These are phyloP conservation scores for Pyrrhoderma noxium DNA, from an alignment of 1,284 basidiomycete species.

Conservation along the genomic window DNA sequence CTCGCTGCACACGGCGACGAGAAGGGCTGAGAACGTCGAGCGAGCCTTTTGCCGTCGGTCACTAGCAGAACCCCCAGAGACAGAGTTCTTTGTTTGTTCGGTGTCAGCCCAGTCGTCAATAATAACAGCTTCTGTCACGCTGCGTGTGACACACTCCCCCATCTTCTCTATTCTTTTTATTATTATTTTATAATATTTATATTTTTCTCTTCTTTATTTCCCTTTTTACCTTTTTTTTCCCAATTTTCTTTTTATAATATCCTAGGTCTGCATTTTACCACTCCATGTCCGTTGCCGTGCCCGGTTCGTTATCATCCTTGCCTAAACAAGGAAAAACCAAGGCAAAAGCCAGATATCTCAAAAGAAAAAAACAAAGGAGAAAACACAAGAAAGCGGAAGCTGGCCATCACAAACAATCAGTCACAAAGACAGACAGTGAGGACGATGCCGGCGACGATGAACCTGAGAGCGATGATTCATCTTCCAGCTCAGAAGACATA, in stretches of 20 bases:
- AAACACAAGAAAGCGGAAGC: constrained; percentile 42
- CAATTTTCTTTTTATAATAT: too few species aligned
- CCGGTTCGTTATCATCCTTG: background rate
- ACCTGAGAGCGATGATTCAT: constrained; percentile 10
- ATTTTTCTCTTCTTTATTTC: background rate
- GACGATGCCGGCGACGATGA: constrained; percentile 1
- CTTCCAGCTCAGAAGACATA: constrained; percentile 23
- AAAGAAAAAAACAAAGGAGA: constrained; percentile 55
- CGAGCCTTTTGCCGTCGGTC: too few species aligned
- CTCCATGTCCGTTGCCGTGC: constrained; percentile 6
- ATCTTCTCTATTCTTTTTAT: background rate
- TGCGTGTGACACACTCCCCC: background rate
- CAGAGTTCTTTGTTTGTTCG: too few species aligned
- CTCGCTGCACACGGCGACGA: too few species aligned
- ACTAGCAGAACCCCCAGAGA: too few species aligned
- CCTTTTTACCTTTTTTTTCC: too few species aligned
- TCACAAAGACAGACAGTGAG: constrained; percentile 19
- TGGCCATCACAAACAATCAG: background rate
- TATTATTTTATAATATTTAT: background rate
- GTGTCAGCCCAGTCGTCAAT: too few species aligned
- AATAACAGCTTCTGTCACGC: too few species aligned
- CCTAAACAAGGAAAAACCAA: constrained; percentile 37
- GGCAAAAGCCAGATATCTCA: constrained; percentile 58
- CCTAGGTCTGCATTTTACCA: background rate
- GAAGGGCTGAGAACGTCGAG: too few species aligned